These are phyloP conservation scores for cucumber (Cucumis sativus) DNA, from an alignment of 306 rosid genomes.

Conservation along the genomic window Cucumber_9930_V3 NC_026659.2:2279001-2279500, in stretches of 20 bases:
- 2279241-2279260: background rate
- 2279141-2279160: slow-evolving; percentile 24
- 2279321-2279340: slow-evolving; percentile 3
- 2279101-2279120: slow-evolving; percentile 41
- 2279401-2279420: slow-evolving; percentile 45
- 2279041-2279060: slow-evolving; percentile 36
- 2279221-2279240: background rate
- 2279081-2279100: slow-evolving; percentile 55
- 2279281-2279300: background rate
- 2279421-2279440: slow-evolving; percentile 45
- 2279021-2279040: slow-evolving; percentile 31
- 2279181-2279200: slow-evolving; percentile 32
- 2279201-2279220: slow-evolving; percentile 17
- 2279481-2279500: slow-evolving; percentile 37
- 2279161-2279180: slow-evolving; percentile 21
- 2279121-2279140: slow-evolving; percentile 47
- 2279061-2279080: slow-evolving; percentile 37
- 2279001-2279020: background rate
- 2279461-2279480: slow-evolving; percentile 30
- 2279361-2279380: slow-evolving; percentile 40
- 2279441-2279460: slow-evolving; percentile 35
- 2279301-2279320: background rate
- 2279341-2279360: slow-evolving; percentile 26
- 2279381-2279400: slow-evolving; percentile 46
- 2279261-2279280: background rate